These are phyloP conservation scores for Rhodosporidiobolus odoratus DNA, from an alignment of 768 basidiomycete genomes.

Conservation along the genomic window DNA sequence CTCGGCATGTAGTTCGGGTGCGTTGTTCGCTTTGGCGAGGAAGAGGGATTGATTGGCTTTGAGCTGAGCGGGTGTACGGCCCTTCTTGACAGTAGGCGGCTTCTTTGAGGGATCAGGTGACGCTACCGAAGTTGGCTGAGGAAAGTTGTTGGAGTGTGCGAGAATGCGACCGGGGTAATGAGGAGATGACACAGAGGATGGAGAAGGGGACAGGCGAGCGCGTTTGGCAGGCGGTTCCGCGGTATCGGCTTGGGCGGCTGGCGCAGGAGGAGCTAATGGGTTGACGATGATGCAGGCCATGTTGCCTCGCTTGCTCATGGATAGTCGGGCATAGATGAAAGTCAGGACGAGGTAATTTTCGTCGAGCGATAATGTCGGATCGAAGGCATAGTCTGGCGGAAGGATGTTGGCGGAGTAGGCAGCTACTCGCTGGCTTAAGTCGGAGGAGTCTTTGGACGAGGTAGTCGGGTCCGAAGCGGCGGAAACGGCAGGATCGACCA, in stretches of 20 bases:
- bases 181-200: neutral
- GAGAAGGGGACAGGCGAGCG: neutral
- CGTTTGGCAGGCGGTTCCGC: slow-evolving; percentile 4
- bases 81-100: neutral
- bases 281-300: slow-evolving; percentile 36
- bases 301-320: slow-evolving; percentile 32
- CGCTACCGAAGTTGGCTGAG: slow-evolving; percentile 5
- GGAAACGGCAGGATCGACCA: neutral
- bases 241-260: neutral
- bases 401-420: slow-evolving; percentile 23
- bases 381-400: slow-evolving; percentile 23
- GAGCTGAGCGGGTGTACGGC: neutral
- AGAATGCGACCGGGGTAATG: slow-evolving; percentile 26
- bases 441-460: no score
- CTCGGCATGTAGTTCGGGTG: slow-evolving; percentile 34
- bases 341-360: slow-evolving; percentile 32
- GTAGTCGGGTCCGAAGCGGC: no score
- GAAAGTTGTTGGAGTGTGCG: slow-evolving; percentile 31
- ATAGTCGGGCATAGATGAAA: slow-evolving; percentile 23
- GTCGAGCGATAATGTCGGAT: slow-evolving; percentile 13
- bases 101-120: neutral
- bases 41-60: slow-evolving; percentile 19
- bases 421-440: neutral
- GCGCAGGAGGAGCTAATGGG: neutral
- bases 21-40: slow-evolving; percentile 1